These are phyloP conservation scores for Boechera stricta DNA, from an alignment of 345 rosid genomes.

Conservation along the genomic window DNA sequence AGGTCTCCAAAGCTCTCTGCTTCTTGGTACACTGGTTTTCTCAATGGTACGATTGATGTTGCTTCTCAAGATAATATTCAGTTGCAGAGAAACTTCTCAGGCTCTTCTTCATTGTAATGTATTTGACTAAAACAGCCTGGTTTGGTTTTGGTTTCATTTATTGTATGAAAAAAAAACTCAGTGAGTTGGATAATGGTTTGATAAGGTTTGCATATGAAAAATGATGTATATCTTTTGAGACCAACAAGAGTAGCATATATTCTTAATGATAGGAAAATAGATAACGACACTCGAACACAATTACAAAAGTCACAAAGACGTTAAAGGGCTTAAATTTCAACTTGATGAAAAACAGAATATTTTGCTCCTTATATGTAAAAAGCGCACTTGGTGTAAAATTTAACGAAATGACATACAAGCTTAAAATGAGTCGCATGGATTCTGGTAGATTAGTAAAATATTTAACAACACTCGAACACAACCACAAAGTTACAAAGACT, in stretches of 20 bases:
- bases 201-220: neutral
- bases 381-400: too few species aligned
- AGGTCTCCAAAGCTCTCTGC: constrained; percentile 61
- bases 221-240: neutral
- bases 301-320: neutral
- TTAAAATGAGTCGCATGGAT: too few species aligned
- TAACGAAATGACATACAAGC: too few species aligned
- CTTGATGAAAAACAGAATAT: too few species aligned
- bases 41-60: constrained; percentile 47
- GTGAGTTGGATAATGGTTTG: neutral
- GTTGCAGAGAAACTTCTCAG: constrained; percentile 1
- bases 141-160: neutral
- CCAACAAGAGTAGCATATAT: neutral
- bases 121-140: neutral
- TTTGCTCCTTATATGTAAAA: too few species aligned
- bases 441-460: too few species aligned
- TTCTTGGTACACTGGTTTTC: constrained; percentile 56
- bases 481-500: too few species aligned
- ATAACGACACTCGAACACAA: neutral
- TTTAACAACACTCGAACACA: too few species aligned
- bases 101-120: constrained; percentile 29
- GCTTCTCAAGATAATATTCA: constrained; percentile 11
- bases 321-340: neutral
- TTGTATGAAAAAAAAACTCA: neutral
- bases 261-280: neutral